Base-by-base conservation (phyloP, 352 stramenopile genomes). In the Phytophthora parvispora region DNA sequence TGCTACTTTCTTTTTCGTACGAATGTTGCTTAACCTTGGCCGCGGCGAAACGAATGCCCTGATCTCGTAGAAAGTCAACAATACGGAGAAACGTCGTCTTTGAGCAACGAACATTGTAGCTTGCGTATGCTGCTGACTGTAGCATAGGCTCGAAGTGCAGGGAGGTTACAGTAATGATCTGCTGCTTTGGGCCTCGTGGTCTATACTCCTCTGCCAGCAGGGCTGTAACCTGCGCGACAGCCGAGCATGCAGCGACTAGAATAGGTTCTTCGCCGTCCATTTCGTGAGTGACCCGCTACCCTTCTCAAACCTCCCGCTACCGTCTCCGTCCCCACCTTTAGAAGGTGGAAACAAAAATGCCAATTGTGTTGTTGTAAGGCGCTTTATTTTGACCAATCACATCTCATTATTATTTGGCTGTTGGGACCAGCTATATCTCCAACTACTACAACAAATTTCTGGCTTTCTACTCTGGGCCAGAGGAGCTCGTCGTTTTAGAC, bases 391-490 rank as follows among this genome's bases (percentile, higher is more conserved):
- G n/a, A n/a, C n/a, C n/a, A n/a, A n/a, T n/a, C n/a, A n/a, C n/a
- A n/a, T n/a, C n/a, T n/a, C n/a, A n/a, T n/a, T n/a, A n/a, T n/a
- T n/a, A n/a, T n/a, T n/a, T n/a, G n/a, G n/a, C n/a, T n/a, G n/a
- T n/a, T n/a, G n/a, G n/a, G n/a, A n/a, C n/a, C n/a, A n/a, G n/a
- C n/a, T n/a, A n/a, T n/a, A n/a, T n/a, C n/a, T n/a, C n/a, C n/a
- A n/a, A n/a, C 18, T 65, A 42, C 27, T 66, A 51, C 49, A 58
- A 57, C 13, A 67, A 67, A 20, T 36, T 60, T 18, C 28, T 42
- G 7, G 36, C 24, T 10, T 67, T 38, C 50, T 67, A 67, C 16
- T 32, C 20, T 13, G 25, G 59, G 12, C 32, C 59, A 52, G 36
- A 67, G 1, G 48, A 67, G 20, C 49, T 60, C 16, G 28, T 60